Evolutionary conservation across 345 rosid genomes (phyloP), one percentile per base, ranked within the genome.

Genomic region (Capsella bursapastoris): DNA sequence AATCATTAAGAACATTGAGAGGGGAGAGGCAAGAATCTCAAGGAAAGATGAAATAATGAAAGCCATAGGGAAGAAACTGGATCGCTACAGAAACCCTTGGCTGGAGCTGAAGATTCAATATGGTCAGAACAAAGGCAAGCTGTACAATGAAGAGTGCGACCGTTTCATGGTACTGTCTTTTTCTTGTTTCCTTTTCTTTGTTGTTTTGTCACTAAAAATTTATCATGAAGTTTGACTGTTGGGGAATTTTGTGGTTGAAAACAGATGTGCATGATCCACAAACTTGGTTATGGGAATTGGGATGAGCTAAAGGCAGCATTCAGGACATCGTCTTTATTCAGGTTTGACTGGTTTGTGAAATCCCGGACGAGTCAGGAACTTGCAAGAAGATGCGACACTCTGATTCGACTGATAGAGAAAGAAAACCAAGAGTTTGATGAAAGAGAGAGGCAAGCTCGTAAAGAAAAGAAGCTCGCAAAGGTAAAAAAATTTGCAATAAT

Each of bases 71-170:
- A 96, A 90, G 91, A 96, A 96, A 65, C 83, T 96, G 87, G 98
- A 96, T 78, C 97, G 98, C 41, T 96, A 92, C 90, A 90, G 89
- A 88, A 96, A 96, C 79, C 99, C 99, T 1, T 96, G 99, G 99
- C 90, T 90, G 51, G 99, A 96, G 76, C 74, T 96, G 86, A 96
- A 90, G 90, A 92, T 96, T 75, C 97, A 92, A 68, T 92, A 96
- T 75, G 99, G 97, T 71, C 99, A 96, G 82, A 92, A 92, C 85
- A 92, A 92, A 80, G 98, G 99, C 70, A 92, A 90, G 82, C 73
- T 89, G 80, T 92, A 96, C 82, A 92, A 92, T 66, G 99, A 96
- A 88, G 99, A 96, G 80, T 92, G 98, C 15, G 98, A 92, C 56
- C 88, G 97, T 68, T 93, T 93, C 84, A 88, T 93, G 98, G 98